Conservation (phyloP, 2,329 filamentous ascomycete species). For the Fusarium papillatum region DNA sequence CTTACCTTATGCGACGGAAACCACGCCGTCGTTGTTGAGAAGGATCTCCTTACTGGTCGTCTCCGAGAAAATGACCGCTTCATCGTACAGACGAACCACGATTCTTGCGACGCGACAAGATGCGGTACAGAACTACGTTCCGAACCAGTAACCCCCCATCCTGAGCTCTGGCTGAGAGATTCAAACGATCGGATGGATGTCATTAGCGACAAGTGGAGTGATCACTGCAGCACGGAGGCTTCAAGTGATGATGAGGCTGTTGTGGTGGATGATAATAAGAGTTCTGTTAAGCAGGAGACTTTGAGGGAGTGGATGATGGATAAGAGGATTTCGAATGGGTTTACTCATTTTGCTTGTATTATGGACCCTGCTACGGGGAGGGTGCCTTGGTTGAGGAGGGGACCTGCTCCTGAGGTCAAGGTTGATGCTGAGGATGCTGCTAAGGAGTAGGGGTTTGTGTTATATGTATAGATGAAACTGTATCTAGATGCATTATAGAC, state of each 20-base stretch:
- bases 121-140: neutral
- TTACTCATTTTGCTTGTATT: slow-evolving; percentile 69
- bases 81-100: slow-evolving; percentile 70
- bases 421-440: neutral
- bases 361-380: slow-evolving; percentile 66
- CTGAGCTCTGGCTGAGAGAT: slow-evolving; percentile 20
- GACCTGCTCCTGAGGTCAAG: neutral
- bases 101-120: slow-evolving; percentile 46
- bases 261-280: neutral
- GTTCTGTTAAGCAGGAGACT: slow-evolving; percentile 43
- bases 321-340: slow-evolving; percentile 68
- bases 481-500: neutral
- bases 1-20: slow-evolving; percentile 18
- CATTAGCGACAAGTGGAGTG: slow-evolving; percentile 15
- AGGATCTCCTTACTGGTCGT: slow-evolving; percentile 48
- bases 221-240: neutral
- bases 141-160: slow-evolving; percentile 3
- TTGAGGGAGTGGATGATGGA: slow-evolving; percentile 62
- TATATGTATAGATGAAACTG: neutral
- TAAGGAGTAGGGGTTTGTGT: neutral
- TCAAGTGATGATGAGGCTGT: neutral
- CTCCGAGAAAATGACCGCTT: slow-evolving; percentile 62
- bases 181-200: slow-evolving; percentile 20
- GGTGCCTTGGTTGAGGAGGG: slow-evolving; percentile 52
- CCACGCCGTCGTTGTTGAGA: slow-evolving; percentile 21